Evolutionary conservation across 2,329 filamentous ascomycete genomes (phyloP).

Genomic region (Domatiomyces globalis): DNA sequence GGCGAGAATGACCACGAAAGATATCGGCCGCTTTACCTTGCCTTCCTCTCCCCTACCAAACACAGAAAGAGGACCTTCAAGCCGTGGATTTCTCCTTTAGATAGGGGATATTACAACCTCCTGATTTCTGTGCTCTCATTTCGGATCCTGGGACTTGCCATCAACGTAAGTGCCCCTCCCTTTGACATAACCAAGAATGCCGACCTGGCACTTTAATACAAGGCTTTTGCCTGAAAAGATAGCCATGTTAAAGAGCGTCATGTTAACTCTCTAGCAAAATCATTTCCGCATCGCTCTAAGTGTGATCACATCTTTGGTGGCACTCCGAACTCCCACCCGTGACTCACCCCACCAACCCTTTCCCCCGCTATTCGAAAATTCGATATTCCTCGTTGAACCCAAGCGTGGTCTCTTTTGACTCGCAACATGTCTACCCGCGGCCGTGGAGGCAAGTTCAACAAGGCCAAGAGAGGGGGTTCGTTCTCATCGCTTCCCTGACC

Average conservation of each 20-base stretch:
- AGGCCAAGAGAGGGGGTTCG: constrained; percentile 80
- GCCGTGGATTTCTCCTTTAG: neutral
- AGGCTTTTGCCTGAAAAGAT: neutral
- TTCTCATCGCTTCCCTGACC: constrained; percentile 8
- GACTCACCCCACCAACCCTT: neutral
- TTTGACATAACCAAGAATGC: neutral
- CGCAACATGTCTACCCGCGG: constrained; percentile 41
- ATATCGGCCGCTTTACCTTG: neutral
- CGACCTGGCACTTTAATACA: neutral
- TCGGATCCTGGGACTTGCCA: neutral
- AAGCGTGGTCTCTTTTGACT: neutral
- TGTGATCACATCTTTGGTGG: neutral
- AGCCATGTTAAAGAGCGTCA: neutral
- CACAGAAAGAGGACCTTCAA: neutral
- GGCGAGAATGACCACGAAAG: neutral
- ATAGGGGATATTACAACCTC: neutral
- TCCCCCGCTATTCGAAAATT: neutral
- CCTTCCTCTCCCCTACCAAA: neutral
- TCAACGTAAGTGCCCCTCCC: neutral
- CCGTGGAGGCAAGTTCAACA: constrained; percentile 86
- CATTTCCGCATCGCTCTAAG: neutral
- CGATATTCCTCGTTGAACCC: neutral
- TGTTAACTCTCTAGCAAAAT: neutral
- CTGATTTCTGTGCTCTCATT: neutral
- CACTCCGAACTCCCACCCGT: neutral